Percentiles rank a stretch among this genome's conserved stretches.
Conservation (phyloP, 192 early-diverging fungal species). For the Podila epicladia region DNA sequence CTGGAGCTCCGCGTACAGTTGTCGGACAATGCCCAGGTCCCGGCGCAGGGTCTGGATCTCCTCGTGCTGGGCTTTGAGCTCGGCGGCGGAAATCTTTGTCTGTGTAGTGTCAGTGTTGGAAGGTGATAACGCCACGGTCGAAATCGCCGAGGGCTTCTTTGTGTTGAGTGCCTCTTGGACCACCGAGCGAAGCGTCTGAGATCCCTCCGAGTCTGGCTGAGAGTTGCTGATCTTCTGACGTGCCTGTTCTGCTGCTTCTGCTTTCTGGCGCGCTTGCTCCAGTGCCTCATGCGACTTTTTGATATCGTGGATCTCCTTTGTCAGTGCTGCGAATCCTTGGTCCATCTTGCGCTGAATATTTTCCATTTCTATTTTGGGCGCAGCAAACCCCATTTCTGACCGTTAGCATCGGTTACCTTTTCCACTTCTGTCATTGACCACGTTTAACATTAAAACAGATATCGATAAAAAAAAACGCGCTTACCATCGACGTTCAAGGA, state of each 20-base stretch:
- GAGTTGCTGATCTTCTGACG: conserved; percentile 3
- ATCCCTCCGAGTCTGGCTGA: conserved; percentile 1
- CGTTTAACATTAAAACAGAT: not conserved
- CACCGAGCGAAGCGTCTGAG: not conserved
- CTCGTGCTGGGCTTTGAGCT: conserved; percentile 40
- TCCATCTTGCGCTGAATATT: conserved; percentile 58
- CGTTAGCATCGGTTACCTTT: no score
- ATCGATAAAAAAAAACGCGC: not conserved
- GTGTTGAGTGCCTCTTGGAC: conserved; percentile 21
- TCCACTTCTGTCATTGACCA: not conserved
- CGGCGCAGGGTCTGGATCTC: conserved; percentile 55
- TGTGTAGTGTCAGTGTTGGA: not conserved
- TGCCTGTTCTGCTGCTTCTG: conserved; percentile 6
- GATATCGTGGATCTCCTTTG: conserved; percentile 54
- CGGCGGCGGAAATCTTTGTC: conserved; percentile 15
- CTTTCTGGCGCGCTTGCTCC: conserved; percentile 37
- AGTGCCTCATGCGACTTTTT: conserved; percentile 43
- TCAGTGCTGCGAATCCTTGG: conserved; percentile 43
- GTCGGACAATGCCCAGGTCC: conserved; percentile 53
- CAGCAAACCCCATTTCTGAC: not conserved
- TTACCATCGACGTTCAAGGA: conserved; percentile 61
- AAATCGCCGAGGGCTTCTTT: not conserved
- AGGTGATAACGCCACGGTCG: not conserved
- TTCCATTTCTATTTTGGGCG: conserved; percentile 39
- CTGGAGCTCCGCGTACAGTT: conserved; percentile 61